phyloP scores from a whole-genome alignment of 2,329 filamentous ascomycete genomes.

The Verticillium longisporum region DNA sequence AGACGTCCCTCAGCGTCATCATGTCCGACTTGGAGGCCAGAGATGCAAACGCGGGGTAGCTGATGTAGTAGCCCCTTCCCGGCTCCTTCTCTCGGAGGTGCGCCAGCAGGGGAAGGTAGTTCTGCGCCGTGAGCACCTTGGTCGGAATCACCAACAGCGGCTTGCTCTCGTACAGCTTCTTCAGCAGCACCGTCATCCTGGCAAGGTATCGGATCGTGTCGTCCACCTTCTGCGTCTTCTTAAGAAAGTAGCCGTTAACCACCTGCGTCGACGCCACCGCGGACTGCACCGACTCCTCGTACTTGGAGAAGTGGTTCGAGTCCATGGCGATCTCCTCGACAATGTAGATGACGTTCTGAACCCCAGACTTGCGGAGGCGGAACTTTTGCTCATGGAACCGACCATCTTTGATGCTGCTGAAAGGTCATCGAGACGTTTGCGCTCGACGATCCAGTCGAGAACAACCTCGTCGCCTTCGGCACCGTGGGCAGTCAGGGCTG shows the following conservation, averaged over 20 bases:
- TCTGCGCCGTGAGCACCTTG: constrained; percentile 51
- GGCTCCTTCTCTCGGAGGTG: constrained; percentile 49
- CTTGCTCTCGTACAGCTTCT: constrained; percentile 54
- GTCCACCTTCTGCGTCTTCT: constrained; percentile 67
- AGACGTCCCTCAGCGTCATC: constrained; percentile 68
- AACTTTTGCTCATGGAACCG: constrained; percentile 84
- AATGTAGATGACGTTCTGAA: constrained; percentile 73
- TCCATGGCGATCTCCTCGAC: constrained; percentile 66
- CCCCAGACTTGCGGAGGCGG: constrained; percentile 62
- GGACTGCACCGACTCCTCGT: constrained; percentile 62
- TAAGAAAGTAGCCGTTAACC: constrained; percentile 72
- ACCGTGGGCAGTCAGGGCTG: constrained; percentile 47
- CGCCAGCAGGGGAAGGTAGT: constrained; percentile 59
- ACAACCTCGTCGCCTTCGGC: constrained; percentile 63
- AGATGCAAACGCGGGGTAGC: constrained; percentile 64
- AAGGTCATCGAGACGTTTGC: constrained; percentile 74
- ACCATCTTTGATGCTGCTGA: constrained; percentile 76
- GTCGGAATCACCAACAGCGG: constrained; percentile 60
- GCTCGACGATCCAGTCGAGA: constrained; percentile 74
- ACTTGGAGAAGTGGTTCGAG: constrained; percentile 42
- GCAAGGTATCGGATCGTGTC: constrained; percentile 72
- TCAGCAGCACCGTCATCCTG: constrained; percentile 63
- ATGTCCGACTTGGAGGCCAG: constrained; percentile 69
- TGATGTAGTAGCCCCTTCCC: constrained; percentile 50
- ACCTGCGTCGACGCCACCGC: constrained; percentile 73